These are phyloP conservation scores for Henningerozyma blattae DNA, from an alignment of 805 yeast species.

Conservation along the genomic window DNA sequence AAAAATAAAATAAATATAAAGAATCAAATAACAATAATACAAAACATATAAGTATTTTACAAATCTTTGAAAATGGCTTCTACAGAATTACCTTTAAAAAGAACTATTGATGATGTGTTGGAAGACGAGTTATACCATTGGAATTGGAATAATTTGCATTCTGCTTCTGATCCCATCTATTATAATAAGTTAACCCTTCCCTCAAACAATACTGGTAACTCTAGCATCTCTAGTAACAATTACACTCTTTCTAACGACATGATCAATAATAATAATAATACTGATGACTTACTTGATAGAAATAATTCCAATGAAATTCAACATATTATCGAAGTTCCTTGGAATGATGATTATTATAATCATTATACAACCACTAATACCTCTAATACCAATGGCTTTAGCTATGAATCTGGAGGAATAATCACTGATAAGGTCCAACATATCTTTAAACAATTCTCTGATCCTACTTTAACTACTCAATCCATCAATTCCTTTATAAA, in stretches of 20 bases:
- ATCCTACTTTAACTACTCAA: conserved; percentile 22
- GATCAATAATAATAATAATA: too few species aligned
- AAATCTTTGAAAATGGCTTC: conserved; percentile 13
- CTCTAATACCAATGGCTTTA: neutral
- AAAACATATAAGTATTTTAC: too few species aligned
- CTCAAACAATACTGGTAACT: neutral
- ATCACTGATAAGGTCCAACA: neutral
- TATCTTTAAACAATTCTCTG: conserved; percentile 23
- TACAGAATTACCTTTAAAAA: conserved; percentile 11
- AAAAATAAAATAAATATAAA: too few species aligned
- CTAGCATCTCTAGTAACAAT: neutral
- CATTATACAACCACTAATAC: neutral
- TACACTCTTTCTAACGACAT: too few species aligned
- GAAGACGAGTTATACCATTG: conserved; percentile 24
- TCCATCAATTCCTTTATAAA: neutral
- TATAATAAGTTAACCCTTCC: neutral
- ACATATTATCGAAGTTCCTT: neutral
- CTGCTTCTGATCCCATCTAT: neutral
- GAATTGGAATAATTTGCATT: neutral
- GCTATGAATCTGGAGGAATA: too few species aligned
- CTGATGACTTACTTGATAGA: neutral
- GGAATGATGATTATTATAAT: neutral
- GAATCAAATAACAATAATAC: too few species aligned
- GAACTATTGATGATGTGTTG: conserved; percentile 24
- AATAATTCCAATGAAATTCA: neutral